Percentiles rank a stretch among this genome's conserved stretches.
phyloP scores from a whole-genome alignment of 306 rosid species.

The Sicyos edulis region DNA sequence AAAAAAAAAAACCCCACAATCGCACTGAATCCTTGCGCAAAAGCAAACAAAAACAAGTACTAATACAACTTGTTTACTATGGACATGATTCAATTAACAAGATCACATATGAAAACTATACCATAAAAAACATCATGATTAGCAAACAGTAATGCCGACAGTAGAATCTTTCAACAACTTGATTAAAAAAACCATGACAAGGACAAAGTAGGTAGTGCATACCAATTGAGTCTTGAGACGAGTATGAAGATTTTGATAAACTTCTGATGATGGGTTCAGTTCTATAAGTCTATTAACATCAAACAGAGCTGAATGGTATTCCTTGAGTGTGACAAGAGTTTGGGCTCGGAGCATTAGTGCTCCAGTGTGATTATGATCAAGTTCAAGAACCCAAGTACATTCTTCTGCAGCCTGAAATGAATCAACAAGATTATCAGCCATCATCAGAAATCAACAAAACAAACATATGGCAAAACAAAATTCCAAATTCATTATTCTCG shows the following conservation, averaged over 20 bases:
- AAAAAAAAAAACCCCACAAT: neutral
- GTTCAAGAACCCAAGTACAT: slow-evolving; percentile 88
- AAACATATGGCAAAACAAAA: neutral
- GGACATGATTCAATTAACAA: neutral
- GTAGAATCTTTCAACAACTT: neutral
- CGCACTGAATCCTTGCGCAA: too few relatives aligned
- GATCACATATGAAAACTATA: neutral
- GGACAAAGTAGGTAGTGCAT: slow-evolving; percentile 27
- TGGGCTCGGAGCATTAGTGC: slow-evolving; percentile 85
- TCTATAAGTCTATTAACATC: slow-evolving; percentile 83
- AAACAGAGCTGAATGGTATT: slow-evolving; percentile 84
- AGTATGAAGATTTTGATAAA: slow-evolving; percentile 82
- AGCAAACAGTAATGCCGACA: neutral
- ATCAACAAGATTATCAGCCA: slow-evolving; percentile 20
- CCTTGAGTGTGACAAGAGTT: slow-evolving; percentile 75
- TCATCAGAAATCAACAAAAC: slow-evolving; percentile 14
- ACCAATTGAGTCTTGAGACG: slow-evolving; percentile 89
- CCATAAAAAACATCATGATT: neutral
- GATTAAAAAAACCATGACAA: slow-evolving; percentile 7
- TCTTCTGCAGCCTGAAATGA: slow-evolving; percentile 74
- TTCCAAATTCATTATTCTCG: too few relatives aligned
- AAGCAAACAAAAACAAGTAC: neutral
- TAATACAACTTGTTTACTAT: neutral
- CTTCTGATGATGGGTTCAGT: slow-evolving; percentile 83
- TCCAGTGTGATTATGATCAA: slow-evolving; percentile 71